Conservation (phyloP, 2,329 filamentous ascomycete genomes). For the Fusarium coffeatum region DNA sequence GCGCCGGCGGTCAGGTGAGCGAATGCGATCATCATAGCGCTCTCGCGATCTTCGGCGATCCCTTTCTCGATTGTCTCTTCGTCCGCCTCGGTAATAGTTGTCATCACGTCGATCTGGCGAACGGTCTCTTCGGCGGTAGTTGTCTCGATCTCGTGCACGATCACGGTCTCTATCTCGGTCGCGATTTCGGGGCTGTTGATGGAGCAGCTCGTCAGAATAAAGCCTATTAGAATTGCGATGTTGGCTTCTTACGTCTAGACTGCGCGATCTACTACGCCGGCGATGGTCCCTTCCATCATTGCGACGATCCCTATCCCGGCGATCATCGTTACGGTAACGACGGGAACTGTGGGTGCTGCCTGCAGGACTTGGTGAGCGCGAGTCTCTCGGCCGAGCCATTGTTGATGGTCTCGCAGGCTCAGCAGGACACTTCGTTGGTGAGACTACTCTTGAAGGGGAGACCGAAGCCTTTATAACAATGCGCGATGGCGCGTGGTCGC, state of each 20-base stretch:
- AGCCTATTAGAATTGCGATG: slow-evolving; percentile 37
- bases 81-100: slow-evolving; percentile 69
- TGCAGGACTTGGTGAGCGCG: slow-evolving; percentile 93
- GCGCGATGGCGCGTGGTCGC: slow-evolving; percentile 36
- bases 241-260: slow-evolving; percentile 67
- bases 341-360: slow-evolving; percentile 82
- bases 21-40: slow-evolving; percentile 67
- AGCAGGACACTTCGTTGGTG: slow-evolving; percentile 55
- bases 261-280: slow-evolving; percentile 71
- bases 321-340: slow-evolving; percentile 72
- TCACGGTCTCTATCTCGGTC: slow-evolving; percentile 69
- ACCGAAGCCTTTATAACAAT: slow-evolving; percentile 34
- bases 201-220: slow-evolving; percentile 54
- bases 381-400: slow-evolving; percentile 74
- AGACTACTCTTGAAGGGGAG: slow-evolving; percentile 52
- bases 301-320: slow-evolving; percentile 65
- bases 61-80: slow-evolving; percentile 65
- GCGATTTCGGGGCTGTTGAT: slow-evolving; percentile 67
- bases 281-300: slow-evolving; percentile 63
- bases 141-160: slow-evolving; percentile 63
- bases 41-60: slow-evolving; percentile 76
- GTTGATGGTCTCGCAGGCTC: slow-evolving; percentile 56
- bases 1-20: slow-evolving; percentile 69
- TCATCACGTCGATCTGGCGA: slow-evolving; percentile 76
- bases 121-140: slow-evolving; percentile 75